Evolutionary conservation across 805 yeast species (phyloP).

Genomic region (Kluyveromyces lactis): DNA sequence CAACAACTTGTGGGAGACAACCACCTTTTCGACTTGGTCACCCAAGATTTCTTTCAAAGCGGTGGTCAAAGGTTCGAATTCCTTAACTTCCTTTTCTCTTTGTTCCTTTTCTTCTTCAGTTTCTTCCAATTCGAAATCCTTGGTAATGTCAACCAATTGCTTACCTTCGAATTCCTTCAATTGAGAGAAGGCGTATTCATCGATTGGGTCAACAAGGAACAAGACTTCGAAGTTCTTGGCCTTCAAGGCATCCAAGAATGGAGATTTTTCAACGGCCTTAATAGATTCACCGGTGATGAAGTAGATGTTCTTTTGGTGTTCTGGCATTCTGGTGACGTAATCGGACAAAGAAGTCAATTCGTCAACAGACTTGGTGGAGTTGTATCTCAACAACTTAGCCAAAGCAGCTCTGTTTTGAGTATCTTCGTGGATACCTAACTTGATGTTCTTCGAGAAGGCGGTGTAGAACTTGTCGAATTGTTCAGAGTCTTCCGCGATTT

Average conservation of each 20-base stretch:
- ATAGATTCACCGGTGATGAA: conserved; percentile 98
- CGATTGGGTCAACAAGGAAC: conserved; percentile 98
- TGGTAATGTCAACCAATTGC: conserved; percentile 97
- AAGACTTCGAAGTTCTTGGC: conserved; percentile 97
- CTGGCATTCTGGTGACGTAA: conserved; percentile 99
- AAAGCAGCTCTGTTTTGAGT: conserved; percentile 93
- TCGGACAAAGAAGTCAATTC: conserved; percentile 92
- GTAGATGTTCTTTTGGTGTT: conserved; percentile 99
- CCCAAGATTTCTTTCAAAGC: conserved; percentile 96
- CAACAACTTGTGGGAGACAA: conserved; percentile 92
- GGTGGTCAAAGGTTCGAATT: conserved; percentile 87
- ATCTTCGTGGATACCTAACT: conserved; percentile 98
- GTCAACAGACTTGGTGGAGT: conserved; percentile 92
- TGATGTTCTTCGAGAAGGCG: conserved; percentile 96
- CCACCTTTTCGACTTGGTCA: conserved; percentile 98
- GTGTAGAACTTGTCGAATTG: conserved; percentile 97
- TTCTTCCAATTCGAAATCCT: conserved; percentile 98
- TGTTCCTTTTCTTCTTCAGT: conserved; percentile 93
- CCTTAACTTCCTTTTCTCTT: conserved; percentile 90
- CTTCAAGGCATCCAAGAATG: conserved; percentile 97
- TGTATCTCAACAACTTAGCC: conserved; percentile 93
- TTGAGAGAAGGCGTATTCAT: conserved; percentile 98
- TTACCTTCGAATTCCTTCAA: conserved; percentile 99
- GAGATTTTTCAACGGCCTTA: conserved; percentile 97
- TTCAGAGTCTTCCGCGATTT: conserved; percentile 98